A percentile compares a stretch with the other conserved stretches of the same genome.
These are phyloP conservation scores for Trichoderma asperellum DNA, from an alignment of 2,329 filamentous ascomycete genomes.

Conservation along the genomic window DNA sequence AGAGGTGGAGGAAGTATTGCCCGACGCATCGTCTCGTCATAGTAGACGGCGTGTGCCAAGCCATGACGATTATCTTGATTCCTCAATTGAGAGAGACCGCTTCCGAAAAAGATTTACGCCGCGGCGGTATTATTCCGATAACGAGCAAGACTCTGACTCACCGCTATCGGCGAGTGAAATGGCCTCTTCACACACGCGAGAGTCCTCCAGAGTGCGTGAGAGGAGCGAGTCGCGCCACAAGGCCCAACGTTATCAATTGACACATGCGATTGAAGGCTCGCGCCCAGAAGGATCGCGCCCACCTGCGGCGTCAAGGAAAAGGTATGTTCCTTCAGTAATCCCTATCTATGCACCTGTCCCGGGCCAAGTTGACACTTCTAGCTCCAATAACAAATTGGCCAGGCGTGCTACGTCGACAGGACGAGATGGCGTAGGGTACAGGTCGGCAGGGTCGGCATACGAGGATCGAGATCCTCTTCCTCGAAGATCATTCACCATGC, in stretches of 20 bases:
- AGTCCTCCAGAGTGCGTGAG: conserved; percentile 38
- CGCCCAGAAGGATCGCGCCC: conserved; percentile 43
- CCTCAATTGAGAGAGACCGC: conserved; percentile 34
- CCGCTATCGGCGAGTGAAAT: conserved; percentile 36
- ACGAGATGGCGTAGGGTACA: conserved; percentile 26
- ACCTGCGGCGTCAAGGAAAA: conserved; percentile 40
- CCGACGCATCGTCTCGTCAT: conserved; percentile 31
- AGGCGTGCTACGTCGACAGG: conserved; percentile 21
- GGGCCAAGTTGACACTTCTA: not conserved
- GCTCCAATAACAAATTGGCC: conserved; percentile 26
- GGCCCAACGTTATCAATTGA: conserved; percentile 34
- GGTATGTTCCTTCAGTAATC: conserved; percentile 32
- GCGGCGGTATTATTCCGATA: conserved; percentile 30
- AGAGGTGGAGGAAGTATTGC: conserved; percentile 38
- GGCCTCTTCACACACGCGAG: conserved; percentile 34
- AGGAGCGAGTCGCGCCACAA: conserved; percentile 39
- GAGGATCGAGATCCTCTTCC: conserved; percentile 25
- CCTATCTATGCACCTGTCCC: not conserved
- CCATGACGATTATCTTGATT: conserved; percentile 37
- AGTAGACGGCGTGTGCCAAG: conserved; percentile 33
- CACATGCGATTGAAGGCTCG: conserved; percentile 42
- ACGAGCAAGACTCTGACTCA: conserved; percentile 32
- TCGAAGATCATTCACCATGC: conserved; percentile 30
- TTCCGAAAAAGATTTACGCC: conserved; percentile 26
- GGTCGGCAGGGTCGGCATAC: conserved; percentile 32